phyloP scores from a whole-genome alignment of 192 early-diverging fungal species.

The Allomyces macrogynus region DNA sequence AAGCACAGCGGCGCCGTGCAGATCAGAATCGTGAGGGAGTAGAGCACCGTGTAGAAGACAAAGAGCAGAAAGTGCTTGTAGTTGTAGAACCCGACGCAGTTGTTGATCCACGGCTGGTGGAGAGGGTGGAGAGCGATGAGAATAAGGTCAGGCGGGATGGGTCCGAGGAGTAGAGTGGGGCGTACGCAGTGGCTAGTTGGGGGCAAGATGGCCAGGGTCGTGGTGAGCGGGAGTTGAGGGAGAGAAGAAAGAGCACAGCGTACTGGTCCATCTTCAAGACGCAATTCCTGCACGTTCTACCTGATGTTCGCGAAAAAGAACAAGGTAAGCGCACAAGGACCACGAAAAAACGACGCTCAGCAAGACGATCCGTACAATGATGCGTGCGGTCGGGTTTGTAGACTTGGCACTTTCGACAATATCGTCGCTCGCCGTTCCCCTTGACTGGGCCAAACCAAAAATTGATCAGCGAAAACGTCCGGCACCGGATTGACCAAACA shows the following conservation, averaged over 20 bases:
- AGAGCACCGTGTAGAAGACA: conserved; percentile 22
- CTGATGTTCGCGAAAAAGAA: no score
- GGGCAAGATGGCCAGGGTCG: not conserved
- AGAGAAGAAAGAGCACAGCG: conserved; percentile 5
- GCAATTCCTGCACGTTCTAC: conserved; percentile 12
- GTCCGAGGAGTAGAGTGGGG: not conserved
- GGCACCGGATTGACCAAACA: no score
- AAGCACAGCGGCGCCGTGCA: conserved; percentile 8
- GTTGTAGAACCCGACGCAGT: conserved; percentile 56
- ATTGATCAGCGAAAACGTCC: no score
- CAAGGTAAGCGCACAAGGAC: no score
- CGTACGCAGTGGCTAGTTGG: conserved; percentile 18
- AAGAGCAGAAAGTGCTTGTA: conserved; percentile 59
- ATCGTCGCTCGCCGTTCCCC: no score
- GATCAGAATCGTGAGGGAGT: conserved; percentile 18
- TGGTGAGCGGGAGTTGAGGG: not conserved
- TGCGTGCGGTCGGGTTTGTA: no score
- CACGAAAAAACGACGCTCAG: no score
- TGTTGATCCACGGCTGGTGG: conserved; percentile 33
- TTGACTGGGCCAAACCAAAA: no score
- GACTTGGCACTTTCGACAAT: no score
- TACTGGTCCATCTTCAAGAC: conserved; percentile 66
- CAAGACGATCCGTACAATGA: no score
- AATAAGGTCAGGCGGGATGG: conserved; percentile 4
- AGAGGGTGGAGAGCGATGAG: conserved; percentile 2